phyloP scores from a whole-genome alignment of 1,139 yeast species.

The Magnusiomyces fungicola region DNA sequence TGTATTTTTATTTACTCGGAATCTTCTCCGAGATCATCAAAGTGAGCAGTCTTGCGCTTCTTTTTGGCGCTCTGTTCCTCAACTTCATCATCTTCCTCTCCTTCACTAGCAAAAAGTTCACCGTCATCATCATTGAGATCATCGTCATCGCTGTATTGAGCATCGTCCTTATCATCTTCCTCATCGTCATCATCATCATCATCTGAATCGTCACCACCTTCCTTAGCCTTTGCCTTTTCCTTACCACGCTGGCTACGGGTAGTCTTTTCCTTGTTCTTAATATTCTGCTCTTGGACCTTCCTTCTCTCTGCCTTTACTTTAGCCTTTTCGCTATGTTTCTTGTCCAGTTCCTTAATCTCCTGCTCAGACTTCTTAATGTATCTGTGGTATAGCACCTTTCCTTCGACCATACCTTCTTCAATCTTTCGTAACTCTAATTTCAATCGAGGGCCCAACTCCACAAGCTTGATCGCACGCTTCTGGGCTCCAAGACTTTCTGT shows the following conservation, averaged over 20 bases:
- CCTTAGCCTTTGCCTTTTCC: constrained; percentile 24
- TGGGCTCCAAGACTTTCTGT: constrained; percentile 33
- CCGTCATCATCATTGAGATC: constrained; percentile 1
- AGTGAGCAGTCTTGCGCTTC: constrained; percentile 12
- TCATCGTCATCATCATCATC: not conserved
- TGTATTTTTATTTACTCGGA: constrained; percentile 1
- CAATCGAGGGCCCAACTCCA: constrained; percentile 91
- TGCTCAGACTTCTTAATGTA: constrained; percentile 52
- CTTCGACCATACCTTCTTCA: constrained; percentile 84
- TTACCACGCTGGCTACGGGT: constrained; percentile 50
- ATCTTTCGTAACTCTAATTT: constrained; percentile 71
- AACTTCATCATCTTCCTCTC: not conserved
- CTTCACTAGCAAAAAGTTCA: constrained; percentile 6
- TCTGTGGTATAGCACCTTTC: constrained; percentile 82
- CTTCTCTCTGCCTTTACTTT: constrained; percentile 65
- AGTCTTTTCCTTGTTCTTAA: constrained; percentile 67
- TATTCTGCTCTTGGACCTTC: constrained; percentile 71
- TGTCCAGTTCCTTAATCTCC: constrained; percentile 58
- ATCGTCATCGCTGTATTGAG: not conserved
- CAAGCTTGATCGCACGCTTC: constrained; percentile 84
- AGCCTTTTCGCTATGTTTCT: constrained; percentile 55
- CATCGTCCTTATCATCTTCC: not conserved
- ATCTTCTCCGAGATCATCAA: constrained; percentile 3
- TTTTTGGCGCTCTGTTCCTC: not conserved
- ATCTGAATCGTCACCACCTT: constrained; percentile 12